phyloP scores from a whole-genome alignment of 306 rosid genomes.

The Potentilla sterilis region DNA sequence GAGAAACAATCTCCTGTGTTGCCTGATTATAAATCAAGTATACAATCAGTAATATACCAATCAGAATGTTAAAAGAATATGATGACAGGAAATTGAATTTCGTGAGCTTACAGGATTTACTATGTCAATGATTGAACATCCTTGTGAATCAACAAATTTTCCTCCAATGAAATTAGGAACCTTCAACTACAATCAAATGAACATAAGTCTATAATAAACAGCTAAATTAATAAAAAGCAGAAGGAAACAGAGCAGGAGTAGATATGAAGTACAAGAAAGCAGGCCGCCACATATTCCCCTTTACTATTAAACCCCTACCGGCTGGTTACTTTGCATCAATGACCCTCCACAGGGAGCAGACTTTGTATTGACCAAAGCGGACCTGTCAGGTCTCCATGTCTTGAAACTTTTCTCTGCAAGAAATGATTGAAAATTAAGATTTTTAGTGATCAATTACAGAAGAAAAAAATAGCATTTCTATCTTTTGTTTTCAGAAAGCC shows the following conservation, averaged over 20 bases:
- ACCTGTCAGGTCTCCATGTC: conserved; percentile 61
- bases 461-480: not conserved
- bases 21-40: conserved; percentile 46
- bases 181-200: conserved; percentile 51
- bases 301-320: conserved; percentile 41
- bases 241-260: conserved; percentile 9
- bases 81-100: conserved; percentile 9
- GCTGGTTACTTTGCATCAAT: conserved; percentile 40
- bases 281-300: conserved; percentile 16
- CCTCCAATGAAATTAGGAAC: conserved; percentile 77
- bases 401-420: conserved; percentile 57
- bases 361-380: conserved; percentile 32
- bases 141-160: conserved; percentile 48
- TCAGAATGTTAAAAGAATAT: conserved; percentile 14
- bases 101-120: conserved; percentile 59
- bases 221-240: conserved; percentile 14
- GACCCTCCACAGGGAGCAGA: conserved; percentile 27
- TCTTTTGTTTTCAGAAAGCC: not conserved
- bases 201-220: conserved; percentile 26
- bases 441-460: not conserved
- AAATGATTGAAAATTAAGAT: not conserved
- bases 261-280: conserved; percentile 13
- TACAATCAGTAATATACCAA: conserved; percentile 15
- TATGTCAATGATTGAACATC: conserved; percentile 48
- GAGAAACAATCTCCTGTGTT: conserved; percentile 78